These are phyloP conservation scores for Lentinula edodes DNA, from an alignment of 768 basidiomycete species.

Conservation along the genomic window DNA sequence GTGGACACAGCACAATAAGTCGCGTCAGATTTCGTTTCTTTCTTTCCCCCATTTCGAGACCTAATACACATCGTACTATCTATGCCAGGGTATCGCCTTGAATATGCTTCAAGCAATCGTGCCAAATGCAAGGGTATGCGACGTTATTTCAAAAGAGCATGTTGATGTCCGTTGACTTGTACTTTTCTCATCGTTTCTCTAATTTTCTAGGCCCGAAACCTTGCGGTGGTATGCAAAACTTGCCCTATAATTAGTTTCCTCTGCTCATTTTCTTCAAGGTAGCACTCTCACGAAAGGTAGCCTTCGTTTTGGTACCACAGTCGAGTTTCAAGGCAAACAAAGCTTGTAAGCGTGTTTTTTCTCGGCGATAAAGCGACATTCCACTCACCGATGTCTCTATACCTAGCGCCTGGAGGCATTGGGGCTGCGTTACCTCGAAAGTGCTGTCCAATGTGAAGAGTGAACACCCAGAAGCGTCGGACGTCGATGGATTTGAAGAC, in stretches of 20 bases:
- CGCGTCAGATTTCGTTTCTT: constrained; percentile 26
- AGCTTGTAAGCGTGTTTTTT: constrained; percentile 44
- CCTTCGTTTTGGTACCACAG: constrained; percentile 67
- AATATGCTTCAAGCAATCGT: constrained; percentile 63
- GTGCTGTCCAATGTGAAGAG: constrained; percentile 71
- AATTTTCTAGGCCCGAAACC: constrained; percentile 64
- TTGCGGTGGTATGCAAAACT: constrained; percentile 48
- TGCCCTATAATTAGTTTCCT: neutral
- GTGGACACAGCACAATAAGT: constrained; percentile 20
- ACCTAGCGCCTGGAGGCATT: constrained; percentile 77
- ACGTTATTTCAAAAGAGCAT: neutral
- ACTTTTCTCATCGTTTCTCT: constrained; percentile 10
- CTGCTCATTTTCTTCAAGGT: constrained; percentile 32
- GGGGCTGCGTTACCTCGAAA: constrained; percentile 77
- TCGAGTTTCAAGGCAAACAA: constrained; percentile 68
- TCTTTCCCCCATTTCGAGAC: constrained; percentile 12
- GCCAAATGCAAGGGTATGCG: constrained; percentile 75
- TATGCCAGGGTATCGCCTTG: constrained; percentile 63
- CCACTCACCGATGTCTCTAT: neutral
- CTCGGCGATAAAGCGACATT: neutral
- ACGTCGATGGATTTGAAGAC: constrained; percentile 84
- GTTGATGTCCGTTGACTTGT: neutral
- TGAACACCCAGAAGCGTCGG: constrained; percentile 48
- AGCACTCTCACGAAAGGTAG: constrained; percentile 67
- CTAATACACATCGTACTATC: constrained; percentile 27